Evolutionary conservation across 441 rosid species (phyloP), one percentile per base, ranked within the genome.

Genomic region (Pelargonium citronellum): DNA sequence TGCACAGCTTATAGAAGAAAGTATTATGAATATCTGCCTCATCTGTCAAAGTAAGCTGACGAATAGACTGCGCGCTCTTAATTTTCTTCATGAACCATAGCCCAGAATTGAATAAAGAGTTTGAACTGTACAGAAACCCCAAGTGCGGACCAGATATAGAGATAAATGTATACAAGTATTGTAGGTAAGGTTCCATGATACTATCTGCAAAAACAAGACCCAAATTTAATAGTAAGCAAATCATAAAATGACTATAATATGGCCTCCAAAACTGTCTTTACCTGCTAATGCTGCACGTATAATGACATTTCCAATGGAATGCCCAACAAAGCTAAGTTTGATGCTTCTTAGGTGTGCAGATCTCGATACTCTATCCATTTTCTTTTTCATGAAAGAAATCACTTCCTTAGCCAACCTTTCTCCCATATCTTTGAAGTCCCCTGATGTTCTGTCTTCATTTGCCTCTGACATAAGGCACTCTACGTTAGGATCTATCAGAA

Each of bases 111-210:
- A 94, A 94, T 80, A 94, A 79, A 3, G 95, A 90, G 84, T 94
- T 91, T 68, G 97, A 86, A 79, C 99, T 89, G 84, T 94, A 91
- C 65, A 94, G 83, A 83, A 90, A 94, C 62, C 97, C 96, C 82
- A 94, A 85, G 73, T 90, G 97, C 9, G 96, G 96, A 73, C 97
- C 97, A 37, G 97, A 94, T 61, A 94, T 67, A n/a, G 99, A 94
- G 71, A 94, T 63, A 66, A 91, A 94, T 7, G 97, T 85, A 49
- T 86, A 71, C 47, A 94, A 87, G 78, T 73, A 82, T 70, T 80
- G 85, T 65, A 83, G 78, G 73, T 83, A 91, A 51, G 99, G 96
- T 68, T 90, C 92, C 99, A 91, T 89, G 66, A 81, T 74, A 78
- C 83, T 81, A 75, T 91, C 99, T 94, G 94, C 67, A 67, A 49